Evolutionary conservation across 805 yeast species (phyloP), one percentile per base, ranked within the genome.

Genomic region (Lachancea nothofagi): DNA sequence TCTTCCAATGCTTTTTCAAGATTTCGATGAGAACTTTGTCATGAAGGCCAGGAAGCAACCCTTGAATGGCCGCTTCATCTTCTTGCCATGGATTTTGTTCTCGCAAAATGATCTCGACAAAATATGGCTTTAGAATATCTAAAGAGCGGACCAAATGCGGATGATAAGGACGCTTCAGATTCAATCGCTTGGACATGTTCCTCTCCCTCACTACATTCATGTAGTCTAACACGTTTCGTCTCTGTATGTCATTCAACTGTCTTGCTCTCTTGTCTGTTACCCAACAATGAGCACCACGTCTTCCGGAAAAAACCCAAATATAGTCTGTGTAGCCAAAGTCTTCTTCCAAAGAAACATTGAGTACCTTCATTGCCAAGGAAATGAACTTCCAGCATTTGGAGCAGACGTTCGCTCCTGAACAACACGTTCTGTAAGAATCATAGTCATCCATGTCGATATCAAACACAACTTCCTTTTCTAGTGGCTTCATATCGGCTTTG

Each of bases 261-360:
- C 97, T 67, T 1, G 97, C 96, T 34, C 89, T 67, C 40, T 73
- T 64, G 58, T 93, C 98, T 62, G 95, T 84, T 18, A 93, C 73
- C 98, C 98, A 93, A 55, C 97, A 94, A 70, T 93, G 98, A 12
- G 94, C 95, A 62, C 98, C 98, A 74, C 98, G 84, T 70, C 98
- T 83, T 33, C 98, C 98, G 1, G 96, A 87, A 57, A 86, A 93
- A 4, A 90, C 96, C 97, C 97, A 93, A 36, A 93, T 69, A 56
- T 87, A 69, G 61, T 86, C 80, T 44, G 78, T 66, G 60, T 85
- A 89, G 1, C 96, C 97, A 62, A 93, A 93, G 61, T 90, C 97
- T 36, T 86, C 87, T 38, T 76, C 66, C 38, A 93, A 69, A 0
- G 95, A 82, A 1, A 61, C 55, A 44, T 83, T 85, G 44, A 93